Base-by-base conservation (phyloP, 2,329 filamentous ascomycete genomes). In the Zopfia rhizophila region DNA sequence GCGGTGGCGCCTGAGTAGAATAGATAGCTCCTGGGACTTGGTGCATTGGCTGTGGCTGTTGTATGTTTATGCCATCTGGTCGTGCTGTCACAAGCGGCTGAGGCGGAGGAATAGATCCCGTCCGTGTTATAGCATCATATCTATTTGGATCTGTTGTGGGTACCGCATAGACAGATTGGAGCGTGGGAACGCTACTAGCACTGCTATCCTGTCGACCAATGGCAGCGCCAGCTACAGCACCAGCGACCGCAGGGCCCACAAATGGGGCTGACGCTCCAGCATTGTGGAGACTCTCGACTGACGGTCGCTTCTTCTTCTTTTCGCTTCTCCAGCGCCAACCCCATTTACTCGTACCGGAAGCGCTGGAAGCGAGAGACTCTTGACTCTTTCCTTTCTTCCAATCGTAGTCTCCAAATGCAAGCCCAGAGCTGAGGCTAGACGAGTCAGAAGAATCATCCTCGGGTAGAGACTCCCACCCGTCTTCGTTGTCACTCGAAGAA, bases 31-130 rank as follows among this genome's bases (percentile, higher is more conserved):
- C 82, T 25, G 86, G 86, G 3, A 95, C 84, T 0, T 89, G 90
- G 2, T 82, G 79, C 47, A 90, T 82, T 2, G 92, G 92, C 58
- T 91, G 87, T 2, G 92, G 92, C 60, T 96, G 90, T 66, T 94
- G 88, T n/a, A 97, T 78, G 8, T 86, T 85, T 22, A 91, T 80
- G 0, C 83, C 78, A 76, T 61, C 67, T 7, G 65, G 64, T 23
- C 63, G 59, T 6, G 67, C 57, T 12, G 67, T 68, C 10, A 70
- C 42, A 4, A 68, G 32, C 37, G 68, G 63, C 39, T 70, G 69
- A 11, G 61, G 69, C 45, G 68, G 65, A 12, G 77, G 76, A 11
- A 77, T 66, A n/a, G 77, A 63, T 25, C 83, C 82, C 16, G 73
- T 76, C 22, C 78, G 76, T 49, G 66, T 63, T 18, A 71, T 74